Evolutionary conservation across 331 rosid genomes (phyloP).

Genomic region (Malus hybrid): DNA sequence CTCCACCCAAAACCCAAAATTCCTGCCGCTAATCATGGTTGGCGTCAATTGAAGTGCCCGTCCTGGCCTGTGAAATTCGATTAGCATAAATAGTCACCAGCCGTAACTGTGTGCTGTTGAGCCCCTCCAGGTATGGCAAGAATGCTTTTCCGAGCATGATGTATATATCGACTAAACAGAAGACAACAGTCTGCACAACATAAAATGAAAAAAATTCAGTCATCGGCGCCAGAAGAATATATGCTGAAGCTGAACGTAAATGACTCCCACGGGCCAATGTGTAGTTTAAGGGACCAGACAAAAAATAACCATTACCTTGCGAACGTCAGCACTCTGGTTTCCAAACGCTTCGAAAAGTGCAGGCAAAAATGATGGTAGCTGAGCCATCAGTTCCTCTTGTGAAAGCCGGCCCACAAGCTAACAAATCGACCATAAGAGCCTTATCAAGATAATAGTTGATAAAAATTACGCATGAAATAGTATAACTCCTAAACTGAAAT

Average conservation of each 20-base stretch:
- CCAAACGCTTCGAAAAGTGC: conserved; percentile 98
- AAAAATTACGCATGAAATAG: neutral
- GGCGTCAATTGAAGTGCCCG: conserved; percentile 57
- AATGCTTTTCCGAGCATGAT: conserved; percentile 97
- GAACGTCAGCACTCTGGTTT: conserved; percentile 96
- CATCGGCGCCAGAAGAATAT: no score
- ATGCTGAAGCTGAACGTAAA: no score
- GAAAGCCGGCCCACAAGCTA: conserved; percentile 93
- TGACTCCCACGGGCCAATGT: neutral
- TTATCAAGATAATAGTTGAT: neutral
- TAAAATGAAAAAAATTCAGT: neutral
- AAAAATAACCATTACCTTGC: conserved; percentile 57
- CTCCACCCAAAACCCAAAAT: conserved; percentile 32
- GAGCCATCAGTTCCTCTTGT: conserved; percentile 87
- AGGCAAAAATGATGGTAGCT: conserved; percentile 83
- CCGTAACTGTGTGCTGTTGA: conserved; percentile 88
- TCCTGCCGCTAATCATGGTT: conserved; percentile 44
- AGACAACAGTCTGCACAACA: conserved; percentile 88
- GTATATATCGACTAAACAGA: conserved; percentile 95
- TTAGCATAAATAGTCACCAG: conserved; percentile 95
- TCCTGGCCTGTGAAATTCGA: conserved; percentile 95
- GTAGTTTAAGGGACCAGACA: neutral
- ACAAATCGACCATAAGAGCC: conserved; percentile 1
- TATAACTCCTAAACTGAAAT: neutral
- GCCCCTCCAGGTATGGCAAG: conserved; percentile 91